Base-by-base conservation (phyloP, 192 early-diverging fungal species). In the Rhizoclosmatium globosum region DNA sequence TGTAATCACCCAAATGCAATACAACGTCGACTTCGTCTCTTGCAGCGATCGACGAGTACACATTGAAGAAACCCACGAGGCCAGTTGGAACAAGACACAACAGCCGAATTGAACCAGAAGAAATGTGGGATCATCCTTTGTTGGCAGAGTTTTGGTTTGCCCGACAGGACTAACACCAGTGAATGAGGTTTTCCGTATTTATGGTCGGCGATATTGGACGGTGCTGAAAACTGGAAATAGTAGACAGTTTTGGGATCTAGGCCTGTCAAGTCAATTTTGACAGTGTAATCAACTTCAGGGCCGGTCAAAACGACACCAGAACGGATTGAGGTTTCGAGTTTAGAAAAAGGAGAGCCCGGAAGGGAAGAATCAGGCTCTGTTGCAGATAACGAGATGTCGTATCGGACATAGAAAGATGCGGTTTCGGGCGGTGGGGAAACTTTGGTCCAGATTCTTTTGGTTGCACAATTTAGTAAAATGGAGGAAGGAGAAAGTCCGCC, bases 41-140 rank as follows among this genome's bases (percentile, higher is more conserved):
- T n/a, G 21, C 48, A 42, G 76, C 81, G 44, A 85, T 79, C 47
- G 56, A 57, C 21, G 59, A 57, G 57, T 85, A 85, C 19, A 82
- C 82, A 46, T 83, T 83, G 82, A 85, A 85, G 71, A 79, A 79
- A 85, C 4, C 85, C 85, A 0, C 43, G 19, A 2, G 85, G 82
- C 31, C 75, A 50, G 77, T 81, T 83, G 4, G 79, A 79, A 74
- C 85, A 85, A n/a, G 69, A 69, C 21, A 85, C 79, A 50, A 85
- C 82, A 58, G 82, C 85, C 85, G 38, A 83, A 77, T 53, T 68
- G 23, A 66, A 68, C 41, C 41, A 19, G 39, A 42, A 66, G 82
- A 71, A 71, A 50, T 43, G 76, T 19, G 6, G 43, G 41, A 73
- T 71, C 78, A 41, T 78, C 59, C 19, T 77, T 61, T 21, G 74